Evolutionary conservation across 441 rosid genomes (phyloP), one percentile per base, ranked within the genome.

Genomic region (Pelargonium australe): DNA sequence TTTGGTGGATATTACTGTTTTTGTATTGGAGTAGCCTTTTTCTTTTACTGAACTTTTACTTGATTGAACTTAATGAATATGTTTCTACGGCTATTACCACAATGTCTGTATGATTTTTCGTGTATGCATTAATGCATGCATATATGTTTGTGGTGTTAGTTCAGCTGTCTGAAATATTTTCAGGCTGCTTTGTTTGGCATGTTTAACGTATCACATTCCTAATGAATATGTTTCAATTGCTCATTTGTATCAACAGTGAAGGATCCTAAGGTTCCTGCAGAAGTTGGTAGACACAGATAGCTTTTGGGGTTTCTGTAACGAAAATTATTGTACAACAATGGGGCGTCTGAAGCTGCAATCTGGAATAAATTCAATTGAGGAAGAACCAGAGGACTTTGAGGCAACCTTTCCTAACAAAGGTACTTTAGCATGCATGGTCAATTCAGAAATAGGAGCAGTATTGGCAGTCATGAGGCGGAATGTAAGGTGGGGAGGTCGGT

Each of bases 391-490:
- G 80, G 91, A 88, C 63, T 80, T 69, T 68, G 95, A 83, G 67
- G 73, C 76, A 13, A 71, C 85, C 41, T 73, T 73, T 70, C 79
- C 95, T 49, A 80, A 74, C 81, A 85, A 73, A 63, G 87, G 82
- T 62, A 83, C 88, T 67, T 72, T 88, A 23, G 90, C 94, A 7
- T 87, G 92, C 40, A 82, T 87, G 89, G 85, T 94, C 68, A 94
- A 88, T 77, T 84, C 91, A 13, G 99, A 94, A 75, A 85, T 94
- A 64, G 92, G 96, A 67, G 97, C 96, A 0, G 97, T 94, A 64
- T 84, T 94, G 85, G 86, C 97, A 65, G 92, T 94, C 69, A 91
- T 94, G 97, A 84, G 99, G 80, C 92, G 95, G 79, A 94, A 94
- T 78, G 96, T 85, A n/a, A 78, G 96, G 66, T 94, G 97, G 99